These are phyloP conservation scores for Entophlyctis luteolus DNA, from an alignment of 192 early-diverging fungal genomes.

Conservation along the genomic window DNA sequence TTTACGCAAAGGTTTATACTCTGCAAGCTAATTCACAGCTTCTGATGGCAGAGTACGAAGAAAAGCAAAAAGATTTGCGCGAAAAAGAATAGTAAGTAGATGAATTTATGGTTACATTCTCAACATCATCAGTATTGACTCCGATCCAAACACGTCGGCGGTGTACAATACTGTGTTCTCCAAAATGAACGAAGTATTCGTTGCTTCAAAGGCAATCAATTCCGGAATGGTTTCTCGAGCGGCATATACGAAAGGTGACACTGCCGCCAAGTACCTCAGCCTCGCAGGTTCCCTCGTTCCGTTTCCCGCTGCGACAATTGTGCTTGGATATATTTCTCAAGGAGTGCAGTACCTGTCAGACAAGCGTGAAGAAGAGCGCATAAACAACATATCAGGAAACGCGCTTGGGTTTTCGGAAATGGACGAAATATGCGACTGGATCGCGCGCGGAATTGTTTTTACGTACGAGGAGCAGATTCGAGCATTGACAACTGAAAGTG, in stretches of 20 bases:
- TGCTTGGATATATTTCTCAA: conserved; percentile 10
- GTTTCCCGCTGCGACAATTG: conserved; percentile 6
- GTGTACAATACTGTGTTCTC: conserved; percentile 6
- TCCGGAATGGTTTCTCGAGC: conserved; percentile 17
- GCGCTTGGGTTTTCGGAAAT: conserved; percentile 19
- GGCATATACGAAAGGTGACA: conserved; percentile 6
- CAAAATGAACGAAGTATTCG: conserved; percentile 21
- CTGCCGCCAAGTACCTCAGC: not conserved
- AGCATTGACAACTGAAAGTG: not conserved
- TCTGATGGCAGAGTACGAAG: conserved; percentile 23
- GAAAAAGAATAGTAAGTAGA: conserved; percentile 11
- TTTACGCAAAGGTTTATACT: conserved; percentile 8
- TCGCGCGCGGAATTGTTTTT: conserved; percentile 17
- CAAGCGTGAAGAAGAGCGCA: conserved; percentile 11
- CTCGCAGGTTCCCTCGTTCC: conserved; percentile 16
- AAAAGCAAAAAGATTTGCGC: conserved; percentile 9
- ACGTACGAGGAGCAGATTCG: conserved; percentile 22
- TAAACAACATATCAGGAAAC: conserved; percentile 10
- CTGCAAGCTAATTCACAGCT: conserved; percentile 10
- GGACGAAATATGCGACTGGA: conserved; percentile 25
- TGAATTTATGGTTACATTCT: not conserved
- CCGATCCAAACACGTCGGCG: conserved; percentile 17
- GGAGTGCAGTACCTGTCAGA: conserved; percentile 18
- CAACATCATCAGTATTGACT: not conserved
- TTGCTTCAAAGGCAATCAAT: conserved; percentile 18